Conservation (phyloP, 306 rosid genomes). For the Oxytropis ochrocephala region DNA sequence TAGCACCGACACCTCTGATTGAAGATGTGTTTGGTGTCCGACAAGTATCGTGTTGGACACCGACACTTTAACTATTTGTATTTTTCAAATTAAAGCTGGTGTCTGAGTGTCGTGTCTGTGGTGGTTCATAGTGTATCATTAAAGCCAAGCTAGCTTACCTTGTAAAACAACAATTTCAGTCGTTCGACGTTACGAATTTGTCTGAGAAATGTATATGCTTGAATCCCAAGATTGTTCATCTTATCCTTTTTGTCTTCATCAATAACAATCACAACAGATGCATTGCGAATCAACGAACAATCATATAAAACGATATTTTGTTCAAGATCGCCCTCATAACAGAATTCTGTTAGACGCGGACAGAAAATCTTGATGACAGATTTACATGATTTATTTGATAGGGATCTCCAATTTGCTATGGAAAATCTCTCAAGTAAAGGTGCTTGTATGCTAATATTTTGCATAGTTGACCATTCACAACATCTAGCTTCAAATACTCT, state of each 20-base stretch:
- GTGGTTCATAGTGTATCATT: slow-evolving; percentile 8
- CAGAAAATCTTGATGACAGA: slow-evolving; percentile 17
- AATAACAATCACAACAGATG: slow-evolving; percentile 31
- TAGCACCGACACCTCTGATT: slow-evolving; percentile 17
- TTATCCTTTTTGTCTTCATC: slow-evolving; percentile 23
- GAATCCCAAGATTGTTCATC: not conserved
- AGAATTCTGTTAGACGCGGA: slow-evolving; percentile 17
- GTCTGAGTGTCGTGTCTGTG: too few relatives aligned
- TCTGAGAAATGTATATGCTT: slow-evolving; percentile 14
- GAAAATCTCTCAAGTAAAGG: slow-evolving; percentile 34
- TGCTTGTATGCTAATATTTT: slow-evolving; percentile 22
- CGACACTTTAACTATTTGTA: too few relatives aligned
- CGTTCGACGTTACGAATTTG: slow-evolving; percentile 20
- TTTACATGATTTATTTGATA: slow-evolving; percentile 18
- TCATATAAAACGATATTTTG: slow-evolving; percentile 10
- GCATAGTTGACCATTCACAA: slow-evolving; percentile 31
- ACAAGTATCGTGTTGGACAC: too few relatives aligned
- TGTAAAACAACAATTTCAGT: slow-evolving; percentile 30
- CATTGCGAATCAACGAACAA: slow-evolving; percentile 5
- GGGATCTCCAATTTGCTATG: slow-evolving; percentile 7
- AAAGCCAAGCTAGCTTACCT: slow-evolving; percentile 32
- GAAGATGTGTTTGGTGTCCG: slow-evolving; percentile 6
- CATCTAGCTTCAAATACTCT: slow-evolving; percentile 40
- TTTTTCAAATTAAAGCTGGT: too few relatives aligned
- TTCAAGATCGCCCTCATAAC: slow-evolving; percentile 35